Percentiles rank a stretch among this genome's conserved stretches.
These are phyloP conservation scores for Anthracocystis panici-leucophaei DNA, from an alignment of 1,284 basidiomycete species.

Conservation along the genomic window DNA sequence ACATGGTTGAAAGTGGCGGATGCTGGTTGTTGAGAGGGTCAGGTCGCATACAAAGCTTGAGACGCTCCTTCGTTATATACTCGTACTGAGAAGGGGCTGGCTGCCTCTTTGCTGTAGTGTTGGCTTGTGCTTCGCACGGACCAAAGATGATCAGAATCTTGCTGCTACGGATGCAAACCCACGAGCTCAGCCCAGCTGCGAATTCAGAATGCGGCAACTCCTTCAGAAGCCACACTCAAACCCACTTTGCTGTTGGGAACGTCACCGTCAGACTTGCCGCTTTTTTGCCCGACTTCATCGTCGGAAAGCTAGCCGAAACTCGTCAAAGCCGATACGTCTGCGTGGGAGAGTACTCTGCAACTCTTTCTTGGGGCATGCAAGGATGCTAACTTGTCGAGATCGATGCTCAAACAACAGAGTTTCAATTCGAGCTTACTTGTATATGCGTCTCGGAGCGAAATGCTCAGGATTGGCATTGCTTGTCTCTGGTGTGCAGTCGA, in stretches of 20 bases:
- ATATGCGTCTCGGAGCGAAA: neutral
- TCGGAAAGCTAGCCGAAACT: neutral
- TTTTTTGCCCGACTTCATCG: neutral
- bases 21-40: neutral
- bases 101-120: too few relatives aligned
- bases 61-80: too few relatives aligned
- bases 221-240: neutral
- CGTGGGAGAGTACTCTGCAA: neutral
- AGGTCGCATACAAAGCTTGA: too few relatives aligned
- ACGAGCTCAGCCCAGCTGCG: neutral
- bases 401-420: neutral
- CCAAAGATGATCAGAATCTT: too few relatives aligned
- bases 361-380: neutral
- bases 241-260: neutral
- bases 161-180: too few relatives aligned
- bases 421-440: neutral
- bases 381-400: neutral
- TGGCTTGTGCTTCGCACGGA: too few relatives aligned
- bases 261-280: neutral
- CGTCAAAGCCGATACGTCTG: neutral
- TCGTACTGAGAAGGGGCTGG: too few relatives aligned
- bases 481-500: neutral
- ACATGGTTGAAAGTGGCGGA: conserved; percentile 27
- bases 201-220: neutral
- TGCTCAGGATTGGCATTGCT: neutral